Percentiles rank a stretch among this genome's conserved stretches.
Conservation (phyloP, 2,329 filamentous ascomycete species). For the Alternaria triticina region DNA sequence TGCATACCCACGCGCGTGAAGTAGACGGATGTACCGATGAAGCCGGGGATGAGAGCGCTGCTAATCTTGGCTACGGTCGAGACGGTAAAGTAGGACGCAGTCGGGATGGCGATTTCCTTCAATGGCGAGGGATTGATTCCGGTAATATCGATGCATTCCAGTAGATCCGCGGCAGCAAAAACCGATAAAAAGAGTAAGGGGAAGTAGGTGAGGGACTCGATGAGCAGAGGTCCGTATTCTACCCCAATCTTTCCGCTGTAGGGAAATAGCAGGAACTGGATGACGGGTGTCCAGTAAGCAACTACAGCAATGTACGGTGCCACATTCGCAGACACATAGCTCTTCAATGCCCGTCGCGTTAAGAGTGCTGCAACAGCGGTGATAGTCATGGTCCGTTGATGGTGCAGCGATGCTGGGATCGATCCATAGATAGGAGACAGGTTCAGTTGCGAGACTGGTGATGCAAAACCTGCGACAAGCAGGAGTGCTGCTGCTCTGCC, state of each 20-base stretch:
- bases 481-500: constrained; percentile 53
- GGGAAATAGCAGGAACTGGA: constrained; percentile 74
- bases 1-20: constrained; percentile 77
- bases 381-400: constrained; percentile 69
- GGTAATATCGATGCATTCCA: constrained; percentile 67
- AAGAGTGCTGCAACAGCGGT: constrained; percentile 76
- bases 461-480: constrained; percentile 66
- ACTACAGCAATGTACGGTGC: constrained; percentile 70
- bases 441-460: constrained; percentile 74
- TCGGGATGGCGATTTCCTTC: constrained; percentile 68
- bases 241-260: constrained; percentile 71
- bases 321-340: constrained; percentile 57
- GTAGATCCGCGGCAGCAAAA: constrained; percentile 54
- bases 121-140: constrained; percentile 62
- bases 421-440: constrained; percentile 89
- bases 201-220: constrained; percentile 75
- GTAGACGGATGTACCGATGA: constrained; percentile 67
- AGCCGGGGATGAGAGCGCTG: constrained; percentile 50
- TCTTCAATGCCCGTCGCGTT: constrained; percentile 64
- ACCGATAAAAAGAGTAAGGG: constrained; percentile 51
- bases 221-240: constrained; percentile 74
- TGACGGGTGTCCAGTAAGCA: constrained; percentile 74
- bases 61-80: constrained; percentile 55
- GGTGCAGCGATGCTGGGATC: constrained; percentile 76
- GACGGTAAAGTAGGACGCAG: constrained; percentile 71